Percentiles rank a stretch among this genome's conserved stretches.
These are phyloP conservation scores for Entrophospora sp. DNA, from an alignment of 192 early-diverging fungal species.

Conservation along the genomic window DNA sequence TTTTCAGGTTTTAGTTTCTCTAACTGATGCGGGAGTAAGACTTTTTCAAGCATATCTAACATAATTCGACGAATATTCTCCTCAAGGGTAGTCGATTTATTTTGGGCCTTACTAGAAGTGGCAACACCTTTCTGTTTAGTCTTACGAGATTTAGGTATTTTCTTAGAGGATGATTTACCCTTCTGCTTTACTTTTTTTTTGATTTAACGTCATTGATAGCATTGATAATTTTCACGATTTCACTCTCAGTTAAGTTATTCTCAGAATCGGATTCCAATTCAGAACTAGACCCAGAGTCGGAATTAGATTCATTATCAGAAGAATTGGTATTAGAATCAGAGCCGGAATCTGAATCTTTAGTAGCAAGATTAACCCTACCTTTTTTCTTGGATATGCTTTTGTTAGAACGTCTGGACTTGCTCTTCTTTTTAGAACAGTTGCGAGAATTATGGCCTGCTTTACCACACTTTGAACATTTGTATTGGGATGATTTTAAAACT, in stretches of 20 bases:
- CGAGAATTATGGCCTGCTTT: slow-evolving; percentile 13
- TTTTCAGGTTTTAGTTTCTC: slow-evolving; percentile 15
- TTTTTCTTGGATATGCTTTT: slow-evolving; percentile 15
- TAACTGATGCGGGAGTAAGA: slow-evolving; percentile 15
- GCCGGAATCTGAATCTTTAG: background rate
- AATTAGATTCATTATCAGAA: slow-evolving; percentile 4
- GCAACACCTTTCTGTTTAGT: slow-evolving; percentile 10
- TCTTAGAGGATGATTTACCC: slow-evolving; percentile 2
- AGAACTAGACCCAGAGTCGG: background rate
- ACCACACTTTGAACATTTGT: slow-evolving; percentile 16
- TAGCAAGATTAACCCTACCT: slow-evolving; percentile 4
- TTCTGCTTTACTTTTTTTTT: slow-evolving; percentile 5
- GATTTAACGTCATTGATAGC: slow-evolving; percentile 8
- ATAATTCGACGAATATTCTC: slow-evolving; percentile 14
- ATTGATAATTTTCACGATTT: slow-evolving; percentile 6
- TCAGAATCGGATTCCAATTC: slow-evolving; percentile 3
- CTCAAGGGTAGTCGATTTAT: slow-evolving; percentile 15
- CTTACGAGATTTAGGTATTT: slow-evolving; percentile 6
- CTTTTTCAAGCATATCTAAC: slow-evolving; percentile 18
- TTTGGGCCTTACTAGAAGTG: slow-evolving; percentile 5
- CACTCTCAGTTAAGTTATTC: slow-evolving; percentile 3
- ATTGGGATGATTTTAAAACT: slow-evolving; percentile 7
- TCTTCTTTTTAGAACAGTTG: slow-evolving; percentile 11
- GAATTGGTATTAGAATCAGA: slow-evolving; percentile 9
- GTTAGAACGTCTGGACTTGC: slow-evolving; percentile 11